Conservation (phyloP, 108 stramenopile species). For the Skeletonema menzelii region DNA sequence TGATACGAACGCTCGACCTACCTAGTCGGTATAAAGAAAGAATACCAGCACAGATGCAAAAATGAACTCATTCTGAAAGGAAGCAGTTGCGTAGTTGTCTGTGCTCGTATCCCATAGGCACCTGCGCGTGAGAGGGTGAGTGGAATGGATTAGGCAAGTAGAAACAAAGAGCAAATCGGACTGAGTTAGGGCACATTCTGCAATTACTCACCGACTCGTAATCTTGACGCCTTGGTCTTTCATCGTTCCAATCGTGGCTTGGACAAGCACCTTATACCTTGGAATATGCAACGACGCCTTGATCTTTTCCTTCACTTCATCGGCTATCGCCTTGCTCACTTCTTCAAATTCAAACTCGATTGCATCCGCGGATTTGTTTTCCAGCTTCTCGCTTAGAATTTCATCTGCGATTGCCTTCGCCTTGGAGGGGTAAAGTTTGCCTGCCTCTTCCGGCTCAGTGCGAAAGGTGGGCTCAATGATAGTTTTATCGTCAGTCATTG, state of each 20-base stretch:
- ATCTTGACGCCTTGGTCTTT: conserved; percentile 73
- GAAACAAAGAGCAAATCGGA: not conserved
- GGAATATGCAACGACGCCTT: conserved; percentile 47
- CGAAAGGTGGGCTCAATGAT: conserved; percentile 41
- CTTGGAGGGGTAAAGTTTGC: conserved; percentile 45
- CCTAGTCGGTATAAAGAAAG: conserved; percentile 48
- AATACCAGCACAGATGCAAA: conserved; percentile 52
- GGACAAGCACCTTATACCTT: conserved; percentile 68
- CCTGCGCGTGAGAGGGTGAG: not conserved
- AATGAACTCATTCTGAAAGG: conserved; percentile 47
- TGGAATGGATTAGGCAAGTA: not conserved
- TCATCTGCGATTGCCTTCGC: conserved; percentile 36
- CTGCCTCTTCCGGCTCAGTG: conserved; percentile 40
- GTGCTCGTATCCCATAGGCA: conserved; percentile 76
- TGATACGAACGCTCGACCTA: too few relatives aligned
- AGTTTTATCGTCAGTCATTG: not conserved
- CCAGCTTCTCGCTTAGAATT: conserved; percentile 54
- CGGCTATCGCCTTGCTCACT: conserved; percentile 53
- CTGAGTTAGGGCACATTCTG: too few relatives aligned
- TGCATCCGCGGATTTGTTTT: conserved; percentile 48
- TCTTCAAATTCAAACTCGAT: conserved; percentile 39
- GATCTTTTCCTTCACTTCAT: conserved; percentile 59
- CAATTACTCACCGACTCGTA: conserved; percentile 31
- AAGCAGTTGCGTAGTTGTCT: conserved; percentile 61
- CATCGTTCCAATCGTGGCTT: conserved; percentile 68